These are phyloP conservation scores for Metschnikowia continentalis DNA, from an alignment of 805 yeast species.

Conservation along the genomic window DNA sequence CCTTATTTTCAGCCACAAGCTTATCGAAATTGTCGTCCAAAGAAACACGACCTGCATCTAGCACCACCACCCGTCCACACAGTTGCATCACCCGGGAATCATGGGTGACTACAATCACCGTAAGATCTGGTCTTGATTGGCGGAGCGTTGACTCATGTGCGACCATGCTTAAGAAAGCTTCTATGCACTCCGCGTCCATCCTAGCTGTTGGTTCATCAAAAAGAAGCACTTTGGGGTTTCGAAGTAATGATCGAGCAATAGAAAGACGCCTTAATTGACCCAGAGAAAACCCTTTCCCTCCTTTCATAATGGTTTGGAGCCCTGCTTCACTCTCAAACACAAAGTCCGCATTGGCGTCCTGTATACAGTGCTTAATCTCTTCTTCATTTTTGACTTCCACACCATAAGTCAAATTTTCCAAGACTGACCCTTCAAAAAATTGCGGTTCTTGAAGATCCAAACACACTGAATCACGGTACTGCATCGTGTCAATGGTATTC, in stretches of 20 bases:
- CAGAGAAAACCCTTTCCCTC: slow-evolving; percentile 58
- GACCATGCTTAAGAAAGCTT: slow-evolving; percentile 48
- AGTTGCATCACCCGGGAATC: slow-evolving; percentile 58
- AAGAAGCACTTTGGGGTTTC: slow-evolving; percentile 61
- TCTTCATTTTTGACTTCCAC: slow-evolving; percentile 24
- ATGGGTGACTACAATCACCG: slow-evolving; percentile 70
- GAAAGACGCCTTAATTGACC: slow-evolving; percentile 89
- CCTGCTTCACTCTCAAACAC: slow-evolving; percentile 53
- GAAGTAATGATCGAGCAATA: slow-evolving; percentile 73
- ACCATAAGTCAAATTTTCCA: slow-evolving; percentile 70
- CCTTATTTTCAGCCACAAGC: slow-evolving; percentile 25
- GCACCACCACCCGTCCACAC: slow-evolving; percentile 47
- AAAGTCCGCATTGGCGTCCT: slow-evolving; percentile 51
- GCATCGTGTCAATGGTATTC: slow-evolving; percentile 38
- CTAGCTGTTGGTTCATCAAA: slow-evolving; percentile 92
- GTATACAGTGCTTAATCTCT: slow-evolving; percentile 35
- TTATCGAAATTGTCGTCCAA: slow-evolving; percentile 42
- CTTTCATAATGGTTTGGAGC: slow-evolving; percentile 56
- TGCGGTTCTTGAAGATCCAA: slow-evolving; percentile 74
- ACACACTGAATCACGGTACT: slow-evolving; percentile 52
- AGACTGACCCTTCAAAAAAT: slow-evolving; percentile 69
- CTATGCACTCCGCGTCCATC: slow-evolving; percentile 62
- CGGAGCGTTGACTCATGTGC: slow-evolving; percentile 18
- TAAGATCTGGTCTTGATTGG: slow-evolving; percentile 21
- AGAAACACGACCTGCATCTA: slow-evolving; percentile 46